A percentile compares a stretch with the other conserved stretches of the same genome.
Conservation (phyloP, 2,329 filamentous ascomycete species). For the Fusarium camptoceras region DNA sequence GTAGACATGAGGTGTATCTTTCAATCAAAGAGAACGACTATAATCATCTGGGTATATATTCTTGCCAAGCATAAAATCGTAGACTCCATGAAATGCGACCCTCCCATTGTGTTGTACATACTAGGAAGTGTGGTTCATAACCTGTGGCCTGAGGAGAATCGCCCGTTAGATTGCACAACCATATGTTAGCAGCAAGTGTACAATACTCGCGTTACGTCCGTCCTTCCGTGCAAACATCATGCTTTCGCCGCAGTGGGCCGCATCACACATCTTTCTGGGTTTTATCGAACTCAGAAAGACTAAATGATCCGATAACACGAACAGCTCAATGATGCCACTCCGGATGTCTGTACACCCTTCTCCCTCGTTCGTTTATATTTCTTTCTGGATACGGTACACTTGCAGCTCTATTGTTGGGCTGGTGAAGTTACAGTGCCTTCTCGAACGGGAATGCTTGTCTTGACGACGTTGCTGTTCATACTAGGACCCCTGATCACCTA, state of each 20-base stretch:
- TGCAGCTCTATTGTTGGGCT: conserved; percentile 40
- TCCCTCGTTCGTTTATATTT: conserved; percentile 16
- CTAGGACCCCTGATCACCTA: conserved; percentile 40
- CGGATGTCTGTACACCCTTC: not conserved
- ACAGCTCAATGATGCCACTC: not conserved
- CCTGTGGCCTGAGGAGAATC: not conserved
- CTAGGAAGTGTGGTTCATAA: not conserved
- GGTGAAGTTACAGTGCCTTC: conserved; percentile 35
- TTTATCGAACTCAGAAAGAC: not conserved
- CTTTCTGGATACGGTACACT: conserved; percentile 40
- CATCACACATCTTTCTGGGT: not conserved
- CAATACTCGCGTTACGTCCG: conserved; percentile 3
- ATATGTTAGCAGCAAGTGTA: not conserved
- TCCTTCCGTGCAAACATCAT: conserved; percentile 20
- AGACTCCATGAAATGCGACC: not conserved
- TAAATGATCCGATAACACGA: conserved; percentile 1
- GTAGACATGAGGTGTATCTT: conserved; percentile 6
- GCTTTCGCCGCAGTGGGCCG: conserved; percentile 1
- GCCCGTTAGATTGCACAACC: not conserved
- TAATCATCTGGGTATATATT: conserved; percentile 19
- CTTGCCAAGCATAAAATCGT: not conserved
- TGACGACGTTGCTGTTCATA: conserved; percentile 40
- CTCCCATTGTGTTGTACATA: not conserved
- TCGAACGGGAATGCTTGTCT: conserved; percentile 26
- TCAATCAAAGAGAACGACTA: conserved; percentile 18